A percentile compares a stretch with the other conserved stretches of the same genome.
These are phyloP conservation scores for Eutrema yunnanense DNA, from an alignment of 345 rosid genomes.

Conservation along the genomic window DNA sequence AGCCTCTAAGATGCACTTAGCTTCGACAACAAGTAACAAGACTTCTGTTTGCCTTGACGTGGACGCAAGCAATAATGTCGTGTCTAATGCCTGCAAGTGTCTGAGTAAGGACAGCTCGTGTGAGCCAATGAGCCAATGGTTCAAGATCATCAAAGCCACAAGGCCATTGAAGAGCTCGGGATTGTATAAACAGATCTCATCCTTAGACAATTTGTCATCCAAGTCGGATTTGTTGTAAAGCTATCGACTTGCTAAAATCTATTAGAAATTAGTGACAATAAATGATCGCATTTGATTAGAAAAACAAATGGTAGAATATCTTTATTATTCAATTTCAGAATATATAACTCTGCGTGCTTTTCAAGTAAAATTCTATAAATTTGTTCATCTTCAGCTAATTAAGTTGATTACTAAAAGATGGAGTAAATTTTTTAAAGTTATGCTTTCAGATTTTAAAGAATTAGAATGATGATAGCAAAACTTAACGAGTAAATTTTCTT, in stretches of 20 bases:
- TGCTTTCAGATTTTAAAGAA: background rate
- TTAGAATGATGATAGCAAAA: background rate
- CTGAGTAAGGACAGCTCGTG: conserved; percentile 43
- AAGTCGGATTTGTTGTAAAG: conserved; percentile 15
- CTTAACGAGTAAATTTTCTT: background rate
- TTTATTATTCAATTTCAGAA: background rate
- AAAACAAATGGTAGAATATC: background rate
- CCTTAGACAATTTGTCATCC: background rate
- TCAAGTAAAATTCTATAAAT: background rate
- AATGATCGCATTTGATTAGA: too few species aligned
- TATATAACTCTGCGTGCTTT: background rate
- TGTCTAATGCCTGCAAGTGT: conserved; percentile 51
- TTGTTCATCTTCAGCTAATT: background rate
- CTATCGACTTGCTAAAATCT: background rate
- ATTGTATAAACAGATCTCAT: background rate
- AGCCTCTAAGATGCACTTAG: conserved; percentile 77
- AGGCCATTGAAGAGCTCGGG: conserved; percentile 28
- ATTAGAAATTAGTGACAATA: background rate
- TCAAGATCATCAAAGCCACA: conserved; percentile 59
- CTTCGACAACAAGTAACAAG: conserved; percentile 40
- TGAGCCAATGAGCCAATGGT: conserved; percentile 75
- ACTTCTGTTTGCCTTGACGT: conserved; percentile 69
- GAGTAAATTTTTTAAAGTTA: background rate
- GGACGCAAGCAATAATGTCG: conserved; percentile 37
- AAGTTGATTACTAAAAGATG: background rate